Evolutionary conservation across 148 eudicot genomes (phyloP).

Genomic region (Chenopodium formosanum): DNA sequence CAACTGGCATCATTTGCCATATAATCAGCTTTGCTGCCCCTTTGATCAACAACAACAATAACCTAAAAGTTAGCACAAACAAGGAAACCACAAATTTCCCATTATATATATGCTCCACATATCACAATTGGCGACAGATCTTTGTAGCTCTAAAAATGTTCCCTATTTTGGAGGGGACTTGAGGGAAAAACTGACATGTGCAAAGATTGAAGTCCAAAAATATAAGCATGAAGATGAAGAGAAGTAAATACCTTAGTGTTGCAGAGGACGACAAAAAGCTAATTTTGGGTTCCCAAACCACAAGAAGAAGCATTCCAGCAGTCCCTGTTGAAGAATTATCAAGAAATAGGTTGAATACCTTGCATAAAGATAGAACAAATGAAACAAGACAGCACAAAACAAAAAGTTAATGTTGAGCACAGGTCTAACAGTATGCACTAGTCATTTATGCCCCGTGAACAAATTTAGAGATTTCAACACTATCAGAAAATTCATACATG

Average conservation of each 20-base stretch:
- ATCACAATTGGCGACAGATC: neutral
- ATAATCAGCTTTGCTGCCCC: neutral
- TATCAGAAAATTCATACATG: neutral
- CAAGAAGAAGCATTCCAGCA: constrained; percentile 84
- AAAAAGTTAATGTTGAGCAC: neutral
- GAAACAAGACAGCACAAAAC: constrained; percentile 6
- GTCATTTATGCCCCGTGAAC: neutral
- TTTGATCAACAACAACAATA: neutral
- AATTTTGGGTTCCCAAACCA: constrained; percentile 82
- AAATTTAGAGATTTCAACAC: neutral
- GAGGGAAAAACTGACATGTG: neutral
- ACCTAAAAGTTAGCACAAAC: neutral
- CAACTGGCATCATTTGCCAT: neutral
- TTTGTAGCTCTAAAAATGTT: neutral
- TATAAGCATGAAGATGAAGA: neutral
- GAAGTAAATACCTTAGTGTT: constrained; percentile 55
- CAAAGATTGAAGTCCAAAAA: neutral
- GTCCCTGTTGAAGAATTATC: constrained; percentile 54
- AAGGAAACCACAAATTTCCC: neutral
- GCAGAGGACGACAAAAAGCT: constrained; percentile 66
- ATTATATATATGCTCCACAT: neutral
- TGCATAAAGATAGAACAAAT: neutral
- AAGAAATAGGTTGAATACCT: constrained; percentile 6
- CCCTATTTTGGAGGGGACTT: neutral
- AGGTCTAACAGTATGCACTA: neutral